Evolutionary conservation across 306 rosid genomes (phyloP), one percentile per base, ranked within the genome.

Genomic region (Luffa aegyptiaca): DNA sequence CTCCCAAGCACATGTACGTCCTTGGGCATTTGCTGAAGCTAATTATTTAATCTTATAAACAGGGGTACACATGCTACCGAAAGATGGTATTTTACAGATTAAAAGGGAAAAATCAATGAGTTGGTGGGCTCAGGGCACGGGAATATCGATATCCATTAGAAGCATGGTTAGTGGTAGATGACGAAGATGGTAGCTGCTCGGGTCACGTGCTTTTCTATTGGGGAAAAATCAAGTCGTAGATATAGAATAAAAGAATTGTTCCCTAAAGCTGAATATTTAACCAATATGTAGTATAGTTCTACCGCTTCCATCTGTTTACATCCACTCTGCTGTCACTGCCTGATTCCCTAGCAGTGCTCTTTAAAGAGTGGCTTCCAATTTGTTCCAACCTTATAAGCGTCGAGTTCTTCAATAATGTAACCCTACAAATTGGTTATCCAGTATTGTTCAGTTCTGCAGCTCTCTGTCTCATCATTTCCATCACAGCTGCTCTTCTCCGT

Each of bases 391-490:
- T 70, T 63, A 51, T 70, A 77, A 51, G 33, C 33, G 31, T 57
- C 33, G 77, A 84, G 81, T 80, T 55, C 77, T 80, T 79, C 79
- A 78, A 77, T 82, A 70, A 68, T 62, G 56, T 72, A 62, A 75
- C 80, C 84, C 82, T 83, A 72, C 88, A 80, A 69, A 82, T 45
- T 79, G 81, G 79, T 91, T 86, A 96, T 75, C 92, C 90, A 44
- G 91, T 82, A 77, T 83, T 93, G 87, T 82, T 93, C 63, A 90
- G 92, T 88, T 96, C 99, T 13, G 96, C 98, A 76, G 99, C 99
- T 87, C 99, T 88, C 87, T 95, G 98, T 85, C 99, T 93, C 99
- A 96, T 96, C 98, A 96, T 96, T 85, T 96, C 99, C 92, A 90
- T 96, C 83, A 96, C 98, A 51, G 99, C 98, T 69, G 98, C 98